Evolutionary conservation across 257 asterid species (phyloP), one percentile per base, ranked within the genome.

Genomic region (Orobanche coerulescens): DNA sequence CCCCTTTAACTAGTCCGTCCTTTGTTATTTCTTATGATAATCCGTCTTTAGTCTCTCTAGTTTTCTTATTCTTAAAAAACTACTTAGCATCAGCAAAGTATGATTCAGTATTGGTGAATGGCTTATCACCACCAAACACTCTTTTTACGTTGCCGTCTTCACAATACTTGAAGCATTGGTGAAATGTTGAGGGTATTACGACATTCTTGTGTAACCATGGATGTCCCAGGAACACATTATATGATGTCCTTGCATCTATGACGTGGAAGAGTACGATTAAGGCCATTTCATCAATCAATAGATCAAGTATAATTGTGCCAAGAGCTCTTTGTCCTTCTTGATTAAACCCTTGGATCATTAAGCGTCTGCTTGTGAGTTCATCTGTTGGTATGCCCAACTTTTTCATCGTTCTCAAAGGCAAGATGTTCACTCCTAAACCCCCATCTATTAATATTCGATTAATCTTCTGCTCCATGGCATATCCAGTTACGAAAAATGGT

Each of bases 121-220:
- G 59, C 14, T 47, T 48, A 0, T 2, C n/a, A 42, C 30, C 47
- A 2, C 20, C 36, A 19, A 10, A 2, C 1, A 47, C 59, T 10
- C 31, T 33, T n/a, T 11, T 20, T 1, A 20, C 18, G 13, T 15
- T 22, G 6, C 58, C 48, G 18, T 47, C 4, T 5, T 3, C 8
- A 0, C 2, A 13, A 33, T 48, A 34, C 16, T 20, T 22, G 13
- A 48, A 62, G 22, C 52, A 64, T 36, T 64, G 52, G 12, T 64
- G 61, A 5, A 49, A 12, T 0, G 61, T 50, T 0, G 69, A 64
- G 2, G 61, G 61, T 0, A 51, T 31, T 0, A 64, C 40, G 2
- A 14, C 22, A 23, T 62, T 47, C 19, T 62, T 48, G 18, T 48
- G 49, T 15, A 62, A 3, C 68, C 68, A 62, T 7, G 49, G 59